Percentiles rank a stretch among this genome's conserved stretches.
Evolutionary conservation across 2,329 filamentous ascomycete genomes (phyloP).

Genomic region (Aspergillus awamori): DNA sequence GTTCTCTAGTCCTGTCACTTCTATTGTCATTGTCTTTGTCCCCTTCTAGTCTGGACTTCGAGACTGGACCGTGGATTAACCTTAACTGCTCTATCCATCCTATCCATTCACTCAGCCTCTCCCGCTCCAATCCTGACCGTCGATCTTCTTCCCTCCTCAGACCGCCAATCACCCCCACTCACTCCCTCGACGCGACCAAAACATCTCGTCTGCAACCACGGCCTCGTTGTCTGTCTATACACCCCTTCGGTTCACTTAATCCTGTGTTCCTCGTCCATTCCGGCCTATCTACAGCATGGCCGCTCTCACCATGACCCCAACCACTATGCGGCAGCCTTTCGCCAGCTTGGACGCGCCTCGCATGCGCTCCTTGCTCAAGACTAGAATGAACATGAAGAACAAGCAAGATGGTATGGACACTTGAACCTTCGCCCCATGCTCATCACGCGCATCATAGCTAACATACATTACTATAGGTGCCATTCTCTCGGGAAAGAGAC

Average conservation of each 20-base stretch:
- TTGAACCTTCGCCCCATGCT: neutral
- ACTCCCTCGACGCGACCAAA: conserved; percentile 27
- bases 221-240: conserved; percentile 1
- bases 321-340: conserved; percentile 38
- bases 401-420: conserved; percentile 34
- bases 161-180: conserved; percentile 34
- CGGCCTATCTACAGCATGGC: conserved; percentile 28
- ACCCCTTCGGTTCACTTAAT: neutral
- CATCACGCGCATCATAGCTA: conserved; percentile 4
- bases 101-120: neutral
- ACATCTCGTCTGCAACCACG: conserved; percentile 19
- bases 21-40: neutral
- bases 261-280: conserved; percentile 1
- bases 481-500: conserved; percentile 21
- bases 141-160: conserved; percentile 12
- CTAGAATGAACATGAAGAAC: conserved; percentile 38
- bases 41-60: neutral
- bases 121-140: conserved; percentile 10
- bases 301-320: conserved; percentile 39
- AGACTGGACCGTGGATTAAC: neutral
- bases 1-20: conserved; percentile 5
- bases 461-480: conserved; percentile 16
- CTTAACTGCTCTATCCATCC: neutral
- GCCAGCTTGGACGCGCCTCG: conserved; percentile 37
- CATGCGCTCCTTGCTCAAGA: conserved; percentile 35